These are phyloP conservation scores for Paraphaeosphaeria sporulosa DNA, from an alignment of 2,329 filamentous ascomycete species.

Conservation along the genomic window DNA sequence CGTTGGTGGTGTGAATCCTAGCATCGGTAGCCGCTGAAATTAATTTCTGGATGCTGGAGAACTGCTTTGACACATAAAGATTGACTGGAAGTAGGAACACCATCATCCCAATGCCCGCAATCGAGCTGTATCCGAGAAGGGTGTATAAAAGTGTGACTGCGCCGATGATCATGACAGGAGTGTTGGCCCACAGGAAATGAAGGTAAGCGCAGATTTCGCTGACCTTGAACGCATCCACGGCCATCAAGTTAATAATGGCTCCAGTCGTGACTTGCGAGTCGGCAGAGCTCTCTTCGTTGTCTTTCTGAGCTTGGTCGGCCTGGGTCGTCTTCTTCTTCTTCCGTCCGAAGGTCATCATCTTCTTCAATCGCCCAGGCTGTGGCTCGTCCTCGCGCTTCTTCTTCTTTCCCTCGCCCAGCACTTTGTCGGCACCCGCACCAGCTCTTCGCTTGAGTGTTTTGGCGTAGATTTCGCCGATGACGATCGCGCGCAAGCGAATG, in stretches of 20 bases:
- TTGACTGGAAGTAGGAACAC: constrained; percentile 87
- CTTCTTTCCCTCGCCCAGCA: constrained; percentile 66
- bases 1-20: constrained; percentile 94
- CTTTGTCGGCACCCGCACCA: constrained; percentile 75
- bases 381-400: constrained; percentile 52
- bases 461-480: constrained; percentile 96
- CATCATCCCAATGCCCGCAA: constrained; percentile 94
- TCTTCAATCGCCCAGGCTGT: constrained; percentile 53
- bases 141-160: constrained; percentile 84
- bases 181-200: constrained; percentile 92
- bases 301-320: constrained; percentile 43
- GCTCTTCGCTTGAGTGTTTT: constrained; percentile 94
- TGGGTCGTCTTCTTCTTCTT: constrained; percentile 61
- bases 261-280: constrained; percentile 89
- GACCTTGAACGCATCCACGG: constrained; percentile 98
- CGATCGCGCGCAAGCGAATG: constrained; percentile 89
- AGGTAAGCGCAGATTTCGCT: constrained; percentile 93
- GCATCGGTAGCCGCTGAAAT: constrained; percentile 95
- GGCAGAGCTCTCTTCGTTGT: constrained; percentile 39
- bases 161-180: constrained; percentile 85
- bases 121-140: constrained; percentile 90
- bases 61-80: constrained; percentile 84
- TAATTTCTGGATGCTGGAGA: constrained; percentile 84
- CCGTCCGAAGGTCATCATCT: constrained; percentile 64
- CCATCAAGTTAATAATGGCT: constrained; percentile 99